Evolutionary conservation across 768 basidiomycete species (phyloP).

Genomic region (Termitomyces sp.): DNA sequence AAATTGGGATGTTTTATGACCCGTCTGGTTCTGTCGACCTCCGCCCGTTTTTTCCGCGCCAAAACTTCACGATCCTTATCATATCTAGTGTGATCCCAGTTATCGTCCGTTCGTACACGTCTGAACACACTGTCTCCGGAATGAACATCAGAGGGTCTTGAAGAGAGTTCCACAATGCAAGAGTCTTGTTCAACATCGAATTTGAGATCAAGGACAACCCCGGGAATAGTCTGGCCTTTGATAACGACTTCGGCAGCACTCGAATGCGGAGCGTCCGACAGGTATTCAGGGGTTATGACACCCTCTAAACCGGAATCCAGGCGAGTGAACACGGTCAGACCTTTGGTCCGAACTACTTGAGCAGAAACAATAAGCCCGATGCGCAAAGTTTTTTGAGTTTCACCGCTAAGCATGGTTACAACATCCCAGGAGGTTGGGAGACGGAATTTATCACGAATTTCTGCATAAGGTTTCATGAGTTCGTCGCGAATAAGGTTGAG

Average conservation of each 20-base stretch:
- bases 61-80: constrained; percentile 70
- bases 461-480: constrained; percentile 75
- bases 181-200: constrained; percentile 56
- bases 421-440: constrained; percentile 74
- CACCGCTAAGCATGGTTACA: constrained; percentile 93
- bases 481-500: constrained; percentile 88
- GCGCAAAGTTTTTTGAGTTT: constrained; percentile 75
- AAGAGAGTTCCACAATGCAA: constrained; percentile 73
- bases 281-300: constrained; percentile 55
- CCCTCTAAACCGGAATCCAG: constrained; percentile 96
- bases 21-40: constrained; percentile 73
- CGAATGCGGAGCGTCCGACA: constrained; percentile 45
- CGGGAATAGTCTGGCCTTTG: constrained; percentile 79
- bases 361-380: constrained; percentile 82
- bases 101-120: constrained; percentile 52
- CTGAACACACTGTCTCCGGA: constrained; percentile 63
- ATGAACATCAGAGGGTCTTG: constrained; percentile 58
- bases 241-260: constrained; percentile 50
- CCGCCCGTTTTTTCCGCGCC: constrained; percentile 80
- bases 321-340: constrained; percentile 54
- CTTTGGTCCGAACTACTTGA: constrained; percentile 54
- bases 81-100: constrained; percentile 63
- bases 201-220: constrained; percentile 71
- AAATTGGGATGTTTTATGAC: constrained; percentile 98
- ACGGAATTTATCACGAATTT: constrained; percentile 64